Conservation (phyloP, 306 rosid species). For the Alnus glutinosa region DNA sequence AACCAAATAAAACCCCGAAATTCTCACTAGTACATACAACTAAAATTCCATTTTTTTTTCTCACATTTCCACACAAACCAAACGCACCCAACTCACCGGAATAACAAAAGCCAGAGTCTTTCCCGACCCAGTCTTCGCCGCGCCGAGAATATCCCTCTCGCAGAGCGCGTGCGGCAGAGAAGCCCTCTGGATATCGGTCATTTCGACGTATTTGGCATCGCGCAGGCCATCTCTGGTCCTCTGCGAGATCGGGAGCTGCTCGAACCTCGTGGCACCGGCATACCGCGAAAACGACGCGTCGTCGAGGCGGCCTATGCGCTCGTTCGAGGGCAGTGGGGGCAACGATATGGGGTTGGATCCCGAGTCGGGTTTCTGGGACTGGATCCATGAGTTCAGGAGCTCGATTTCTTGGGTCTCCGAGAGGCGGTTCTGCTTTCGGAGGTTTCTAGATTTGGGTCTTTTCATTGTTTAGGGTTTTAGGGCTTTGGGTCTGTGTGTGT, state of each 20-base stretch:
- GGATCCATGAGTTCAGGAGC: slow-evolving; percentile 57
- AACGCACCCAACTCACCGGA: slow-evolving; percentile 54
- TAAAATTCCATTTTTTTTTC: not conserved
- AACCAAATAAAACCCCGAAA: not conserved
- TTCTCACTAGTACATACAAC: not conserved
- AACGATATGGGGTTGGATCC: slow-evolving; percentile 68
- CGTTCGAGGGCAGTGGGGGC: slow-evolving; percentile 38
- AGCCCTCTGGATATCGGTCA: slow-evolving; percentile 90
- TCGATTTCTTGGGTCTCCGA: slow-evolving; percentile 48
- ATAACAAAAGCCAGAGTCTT: slow-evolving; percentile 87
- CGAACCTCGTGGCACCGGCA: slow-evolving; percentile 57
- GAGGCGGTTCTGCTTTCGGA: slow-evolving; percentile 45
- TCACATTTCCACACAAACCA: not conserved
- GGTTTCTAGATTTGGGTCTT: slow-evolving; percentile 50
- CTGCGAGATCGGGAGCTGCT: slow-evolving; percentile 65
- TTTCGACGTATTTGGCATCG: slow-evolving; percentile 40
- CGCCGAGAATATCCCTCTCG: slow-evolving; percentile 86
- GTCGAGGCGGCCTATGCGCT: slow-evolving; percentile 45
- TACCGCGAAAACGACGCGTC: slow-evolving; percentile 53
- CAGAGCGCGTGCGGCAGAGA: slow-evolving; percentile 83
- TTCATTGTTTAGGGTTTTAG: slow-evolving; percentile 35
- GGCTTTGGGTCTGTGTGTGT: not conserved
- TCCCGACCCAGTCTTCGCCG: slow-evolving; percentile 94
- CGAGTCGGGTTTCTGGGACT: slow-evolving; percentile 51
- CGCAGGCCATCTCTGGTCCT: slow-evolving; percentile 60